phyloP scores from a whole-genome alignment of 2,329 filamentous ascomycete genomes.

The Ophiostoma tasmaniense region DNA sequence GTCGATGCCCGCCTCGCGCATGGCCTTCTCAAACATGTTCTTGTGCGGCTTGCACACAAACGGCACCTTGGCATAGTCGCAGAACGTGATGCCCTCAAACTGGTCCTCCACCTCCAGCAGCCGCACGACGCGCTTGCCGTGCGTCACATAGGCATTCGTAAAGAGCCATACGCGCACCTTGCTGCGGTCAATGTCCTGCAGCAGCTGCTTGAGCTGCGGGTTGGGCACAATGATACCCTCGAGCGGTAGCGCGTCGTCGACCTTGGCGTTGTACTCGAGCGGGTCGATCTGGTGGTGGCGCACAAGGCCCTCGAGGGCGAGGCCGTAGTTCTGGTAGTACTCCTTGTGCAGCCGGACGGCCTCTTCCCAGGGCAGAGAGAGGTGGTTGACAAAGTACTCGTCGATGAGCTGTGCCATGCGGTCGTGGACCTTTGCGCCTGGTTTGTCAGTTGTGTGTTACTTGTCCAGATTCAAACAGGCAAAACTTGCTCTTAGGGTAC shows the following conservation, averaged over 20 bases:
- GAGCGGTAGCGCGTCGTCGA: slow-evolving; percentile 88
- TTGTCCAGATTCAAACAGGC: slow-evolving; percentile 4
- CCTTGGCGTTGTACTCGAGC: slow-evolving; percentile 85
- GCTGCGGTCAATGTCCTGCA: slow-evolving; percentile 71
- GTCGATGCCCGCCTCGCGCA: slow-evolving; percentile 69
- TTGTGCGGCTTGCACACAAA: slow-evolving; percentile 81
- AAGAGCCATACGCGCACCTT: slow-evolving; percentile 91
- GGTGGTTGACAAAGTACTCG: slow-evolving; percentile 55
- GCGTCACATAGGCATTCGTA: slow-evolving; percentile 90
- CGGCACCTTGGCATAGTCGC: slow-evolving; percentile 68
- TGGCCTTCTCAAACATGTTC: slow-evolving; percentile 81
- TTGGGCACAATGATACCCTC: slow-evolving; percentile 77
- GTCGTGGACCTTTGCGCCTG: slow-evolving; percentile 72
- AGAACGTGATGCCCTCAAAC: slow-evolving; percentile 93
- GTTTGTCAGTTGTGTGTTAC: not conserved
- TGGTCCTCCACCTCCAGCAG: slow-evolving; percentile 76
- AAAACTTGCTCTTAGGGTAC: slow-evolving; percentile 67
- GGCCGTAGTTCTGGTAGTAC: slow-evolving; percentile 92
- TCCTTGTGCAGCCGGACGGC: slow-evolving; percentile 79
- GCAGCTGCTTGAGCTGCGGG: slow-evolving; percentile 61
- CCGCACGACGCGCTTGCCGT: slow-evolving; percentile 72
- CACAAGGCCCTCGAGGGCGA: slow-evolving; percentile 93
- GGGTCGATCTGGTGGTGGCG: slow-evolving; percentile 92
- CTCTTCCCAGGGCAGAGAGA: slow-evolving; percentile 65
- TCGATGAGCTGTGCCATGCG: slow-evolving; percentile 80